Base-by-base conservation (phyloP, 345 rosid genomes). In the Pelargonium nanum region DNA sequence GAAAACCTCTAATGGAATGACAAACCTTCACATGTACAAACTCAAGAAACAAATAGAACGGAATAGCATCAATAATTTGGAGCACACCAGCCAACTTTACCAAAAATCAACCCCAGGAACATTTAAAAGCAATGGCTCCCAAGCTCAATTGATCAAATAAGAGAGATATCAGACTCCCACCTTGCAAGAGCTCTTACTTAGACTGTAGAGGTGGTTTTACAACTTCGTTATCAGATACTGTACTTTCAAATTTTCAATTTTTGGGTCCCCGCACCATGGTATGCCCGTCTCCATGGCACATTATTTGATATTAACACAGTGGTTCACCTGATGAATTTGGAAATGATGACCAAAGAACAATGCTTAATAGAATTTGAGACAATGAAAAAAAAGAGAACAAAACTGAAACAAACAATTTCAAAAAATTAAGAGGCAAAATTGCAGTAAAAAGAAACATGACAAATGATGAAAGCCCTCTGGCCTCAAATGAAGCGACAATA, bases 1-100 rank as follows among this genome's bases (percentile, higher is more conserved):
- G 26, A 57, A 40, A 56, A 51, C 23, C 20, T 45, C 17, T 67
- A 61, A 73, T 28, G 19, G 22, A 21, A 25, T 55, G 61, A 53
- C 9, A 17, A 40, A 40, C 48, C 17, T 40, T 40, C 48, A 40
- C 48, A 40, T 40, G 48, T 40, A 40, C 16, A 8, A 40, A 0
- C 48, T 40, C 16, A 40, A 15, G 15, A 40, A 3, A 15, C 48
- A 40, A 40, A 17, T 40, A 10, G 48, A 40, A 12, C 48, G 15
- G 48, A 12, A 40, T 40, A 40, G 48, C 48, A 40, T 40, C 15
- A 40, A 17, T 40, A 40, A 40, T 12, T 15, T 6, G 9, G 48
- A 40, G 48, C 48, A 40, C 48, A 2, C 48, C 13, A 40, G 48
- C 48, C 48, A 40, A 40, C 48, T 28, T 7, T 28, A 28, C 4